Conservation (phyloP, 2,329 filamentous ascomycete species). For the Xylariaceae sp. region DNA sequence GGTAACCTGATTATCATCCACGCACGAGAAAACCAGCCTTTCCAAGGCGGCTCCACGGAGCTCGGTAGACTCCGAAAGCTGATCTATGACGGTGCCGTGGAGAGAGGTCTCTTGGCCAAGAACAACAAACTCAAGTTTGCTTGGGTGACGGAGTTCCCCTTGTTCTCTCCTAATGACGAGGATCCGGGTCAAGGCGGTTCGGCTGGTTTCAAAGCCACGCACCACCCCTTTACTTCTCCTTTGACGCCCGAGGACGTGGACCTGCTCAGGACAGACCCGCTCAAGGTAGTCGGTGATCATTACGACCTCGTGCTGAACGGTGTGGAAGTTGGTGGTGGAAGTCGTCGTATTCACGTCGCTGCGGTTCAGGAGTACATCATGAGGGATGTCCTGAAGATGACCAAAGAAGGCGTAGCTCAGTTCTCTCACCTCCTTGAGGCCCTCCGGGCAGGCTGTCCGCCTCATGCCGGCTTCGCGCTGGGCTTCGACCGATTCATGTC, state of each 20-base stretch:
- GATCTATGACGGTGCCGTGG: slow-evolving; percentile 63
- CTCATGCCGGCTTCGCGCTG: slow-evolving; percentile 87
- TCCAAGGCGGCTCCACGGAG: slow-evolving; percentile 62
- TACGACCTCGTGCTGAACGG: slow-evolving; percentile 97
- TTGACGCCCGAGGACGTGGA: slow-evolving; percentile 67
- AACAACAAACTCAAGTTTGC: slow-evolving; percentile 58
- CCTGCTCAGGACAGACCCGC: slow-evolving; percentile 65
- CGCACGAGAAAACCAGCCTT: slow-evolving; percentile 61
- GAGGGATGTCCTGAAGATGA: slow-evolving; percentile 76
- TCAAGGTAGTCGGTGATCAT: slow-evolving; percentile 72
- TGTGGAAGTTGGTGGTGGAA: slow-evolving; percentile 88
- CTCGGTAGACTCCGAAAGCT: slow-evolving; percentile 68
- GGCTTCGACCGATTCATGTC: slow-evolving; percentile 86
- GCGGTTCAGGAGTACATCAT: slow-evolving; percentile 80
- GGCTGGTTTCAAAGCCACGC: slow-evolving; percentile 78
- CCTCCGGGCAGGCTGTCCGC: slow-evolving; percentile 79
- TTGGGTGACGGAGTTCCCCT: slow-evolving; percentile 87
- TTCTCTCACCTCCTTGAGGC: slow-evolving; percentile 84
- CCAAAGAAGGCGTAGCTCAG: slow-evolving; percentile 62
- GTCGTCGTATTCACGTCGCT: slow-evolving; percentile 82
- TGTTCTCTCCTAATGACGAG: slow-evolving; percentile 68
- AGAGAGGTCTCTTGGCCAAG: slow-evolving; percentile 49
- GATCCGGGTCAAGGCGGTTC: slow-evolving; percentile 75
- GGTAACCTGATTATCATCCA: slow-evolving; percentile 81
- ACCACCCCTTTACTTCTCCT: slow-evolving; percentile 94